Conservation (phyloP, 2,329 filamentous ascomycete genomes). For the Thermothelomyces thermophilus region DNA sequence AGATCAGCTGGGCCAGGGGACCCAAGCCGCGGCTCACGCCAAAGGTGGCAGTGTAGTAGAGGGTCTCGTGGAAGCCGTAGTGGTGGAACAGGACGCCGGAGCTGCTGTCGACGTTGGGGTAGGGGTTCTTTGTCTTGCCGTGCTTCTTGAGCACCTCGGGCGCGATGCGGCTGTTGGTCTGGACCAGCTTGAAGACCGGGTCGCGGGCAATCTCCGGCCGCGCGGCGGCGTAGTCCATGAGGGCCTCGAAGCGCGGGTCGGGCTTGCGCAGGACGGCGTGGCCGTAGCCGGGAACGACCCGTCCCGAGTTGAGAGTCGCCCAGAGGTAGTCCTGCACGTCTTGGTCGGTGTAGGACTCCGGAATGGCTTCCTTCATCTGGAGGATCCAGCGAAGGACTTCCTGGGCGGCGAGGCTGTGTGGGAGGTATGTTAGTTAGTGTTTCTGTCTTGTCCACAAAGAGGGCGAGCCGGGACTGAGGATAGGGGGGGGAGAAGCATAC, state of each 20-base stretch:
- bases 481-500: conserved; percentile 33
- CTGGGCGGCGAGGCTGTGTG: conserved; percentile 72
- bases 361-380: conserved; percentile 88
- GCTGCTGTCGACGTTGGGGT: conserved; percentile 90
- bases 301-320: conserved; percentile 85
- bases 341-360: conserved; percentile 66
- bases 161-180: conserved; percentile 87
- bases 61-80: conserved; percentile 93
- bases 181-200: conserved; percentile 88
- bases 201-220: conserved; percentile 79
- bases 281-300: conserved; percentile 90
- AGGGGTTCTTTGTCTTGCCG: conserved; percentile 97
- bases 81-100: conserved; percentile 96
- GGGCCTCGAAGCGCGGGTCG: conserved; percentile 89
- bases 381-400: conserved; percentile 96
- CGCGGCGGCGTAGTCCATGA: conserved; percentile 89
- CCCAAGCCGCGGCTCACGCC: conserved; percentile 68
- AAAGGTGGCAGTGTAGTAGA: conserved; percentile 81
- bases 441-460: neutral
- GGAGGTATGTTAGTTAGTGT: neutral
- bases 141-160: conserved; percentile 87
- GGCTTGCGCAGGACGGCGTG: conserved; percentile 95
- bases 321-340: conserved; percentile 88
- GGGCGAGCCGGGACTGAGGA: too few species aligned
- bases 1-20: conserved; percentile 88